A percentile compares a stretch with the other conserved stretches of the same genome.
Evolutionary conservation across 1,139 yeast genomes (phyloP).

Genomic region (Torulaspora globosa): DNA sequence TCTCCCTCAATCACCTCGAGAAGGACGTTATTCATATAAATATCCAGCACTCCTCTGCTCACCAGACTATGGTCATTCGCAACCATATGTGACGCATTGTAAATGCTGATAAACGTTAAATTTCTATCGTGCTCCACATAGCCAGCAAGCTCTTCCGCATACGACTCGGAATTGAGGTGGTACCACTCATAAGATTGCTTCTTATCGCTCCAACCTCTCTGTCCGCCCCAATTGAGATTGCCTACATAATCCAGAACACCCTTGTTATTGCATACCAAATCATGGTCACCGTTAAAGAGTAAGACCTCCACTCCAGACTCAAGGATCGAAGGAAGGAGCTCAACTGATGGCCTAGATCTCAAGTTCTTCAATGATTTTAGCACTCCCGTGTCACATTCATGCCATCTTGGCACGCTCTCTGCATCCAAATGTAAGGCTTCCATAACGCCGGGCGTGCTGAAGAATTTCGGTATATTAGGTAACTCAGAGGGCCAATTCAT

Average conservation of each 20-base stretch:
- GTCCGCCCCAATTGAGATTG: slow-evolving; percentile 65
- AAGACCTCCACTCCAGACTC: slow-evolving; percentile 55
- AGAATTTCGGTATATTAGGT: slow-evolving; percentile 53
- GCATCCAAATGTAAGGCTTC: slow-evolving; percentile 51
- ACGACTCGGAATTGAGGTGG: slow-evolving; percentile 49
- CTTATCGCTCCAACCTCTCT: slow-evolving; percentile 50
- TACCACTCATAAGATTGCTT: slow-evolving; percentile 47
- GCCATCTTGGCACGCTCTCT: slow-evolving; percentile 47
- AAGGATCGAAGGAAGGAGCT: slow-evolving; percentile 61
- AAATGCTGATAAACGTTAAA: slow-evolving; percentile 70
- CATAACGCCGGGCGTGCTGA: slow-evolving; percentile 54
- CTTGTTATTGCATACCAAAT: slow-evolving; percentile 77
- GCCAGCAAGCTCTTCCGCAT: slow-evolving; percentile 49
- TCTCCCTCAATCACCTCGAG: slow-evolving; percentile 16
- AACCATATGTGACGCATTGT: slow-evolving; percentile 88
- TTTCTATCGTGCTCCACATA: slow-evolving; percentile 56
- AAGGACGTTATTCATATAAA: slow-evolving; percentile 27
- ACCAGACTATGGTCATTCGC: slow-evolving; percentile 76
- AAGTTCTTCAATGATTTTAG: slow-evolving; percentile 49
- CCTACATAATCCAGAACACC: slow-evolving; percentile 70
- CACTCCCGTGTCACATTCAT: slow-evolving; percentile 69
- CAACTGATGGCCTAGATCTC: slow-evolving; percentile 56
- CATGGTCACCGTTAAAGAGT: slow-evolving; percentile 84
- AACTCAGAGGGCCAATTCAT: slow-evolving; percentile 90
- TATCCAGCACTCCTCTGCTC: slow-evolving; percentile 65